Conservation (phyloP, 352 stramenopile genomes). For the Phytophthora pisi region DNA sequence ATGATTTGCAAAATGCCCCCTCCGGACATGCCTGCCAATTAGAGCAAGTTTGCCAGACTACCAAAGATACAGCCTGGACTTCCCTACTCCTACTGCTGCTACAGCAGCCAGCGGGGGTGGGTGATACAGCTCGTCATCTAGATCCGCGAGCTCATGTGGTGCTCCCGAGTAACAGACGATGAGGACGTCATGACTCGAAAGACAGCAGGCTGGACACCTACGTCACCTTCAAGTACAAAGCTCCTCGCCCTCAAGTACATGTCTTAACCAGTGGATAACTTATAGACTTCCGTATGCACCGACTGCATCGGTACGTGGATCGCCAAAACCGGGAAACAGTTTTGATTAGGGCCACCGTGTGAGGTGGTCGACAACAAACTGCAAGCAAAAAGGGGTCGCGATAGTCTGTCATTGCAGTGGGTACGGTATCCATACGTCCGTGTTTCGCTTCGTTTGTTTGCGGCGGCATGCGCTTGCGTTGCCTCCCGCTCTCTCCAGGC, state of each 20-base stretch:
- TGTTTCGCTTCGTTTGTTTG: neutral
- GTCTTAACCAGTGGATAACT: too few species aligned
- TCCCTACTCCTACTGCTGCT: neutral
- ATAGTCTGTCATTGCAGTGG: too few species aligned
- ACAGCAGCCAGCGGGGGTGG: neutral
- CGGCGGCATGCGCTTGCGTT: neutral
- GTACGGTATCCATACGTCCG: neutral
- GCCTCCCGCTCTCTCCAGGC: neutral
- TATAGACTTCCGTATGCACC: too few species aligned
- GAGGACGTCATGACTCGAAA: neutral
- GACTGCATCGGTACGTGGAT: too few species aligned
- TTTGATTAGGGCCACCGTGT: too few species aligned
- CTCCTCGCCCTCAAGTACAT: neutral
- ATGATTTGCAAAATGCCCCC: too few species aligned
- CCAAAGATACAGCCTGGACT: neutral
- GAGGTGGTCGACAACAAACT: too few species aligned
- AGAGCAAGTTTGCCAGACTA: neutral
- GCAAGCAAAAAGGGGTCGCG: too few species aligned
- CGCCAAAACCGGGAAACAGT: too few species aligned
- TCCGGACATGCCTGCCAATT: too few species aligned
- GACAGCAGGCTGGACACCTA: neutral
- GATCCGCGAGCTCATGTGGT: neutral
- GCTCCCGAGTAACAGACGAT: neutral
- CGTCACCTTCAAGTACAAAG: neutral
- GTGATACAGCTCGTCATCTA: neutral